These are phyloP conservation scores for Colletotrichum sp. DNA, from an alignment of 2,329 filamentous ascomycete species.

Conservation along the genomic window DNA sequence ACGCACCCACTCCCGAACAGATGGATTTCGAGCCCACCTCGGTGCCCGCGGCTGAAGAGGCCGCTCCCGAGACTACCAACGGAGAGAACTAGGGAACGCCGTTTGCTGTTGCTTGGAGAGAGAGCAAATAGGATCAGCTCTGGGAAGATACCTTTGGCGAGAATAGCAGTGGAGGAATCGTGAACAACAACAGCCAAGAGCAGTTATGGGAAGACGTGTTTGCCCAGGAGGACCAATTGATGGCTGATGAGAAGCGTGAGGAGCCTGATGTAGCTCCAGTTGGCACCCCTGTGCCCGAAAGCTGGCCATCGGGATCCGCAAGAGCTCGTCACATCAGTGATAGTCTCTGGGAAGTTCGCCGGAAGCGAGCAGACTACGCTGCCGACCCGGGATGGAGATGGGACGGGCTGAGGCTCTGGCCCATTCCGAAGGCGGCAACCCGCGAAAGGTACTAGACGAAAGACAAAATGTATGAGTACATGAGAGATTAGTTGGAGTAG, in stretches of 20 bases:
- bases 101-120: not conserved
- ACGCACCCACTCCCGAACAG: constrained; percentile 39
- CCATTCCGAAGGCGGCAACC: not conserved
- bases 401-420: not conserved
- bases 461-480: not conserved
- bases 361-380: not conserved
- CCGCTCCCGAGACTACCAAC: not conserved
- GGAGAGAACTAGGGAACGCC: not conserved
- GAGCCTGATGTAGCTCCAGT: not conserved
- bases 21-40: constrained; percentile 8
- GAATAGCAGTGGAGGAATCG: not conserved
- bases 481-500: not conserved
- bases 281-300: not conserved
- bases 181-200: not conserved
- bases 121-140: not conserved
- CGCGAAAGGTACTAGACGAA: not conserved
- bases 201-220: not conserved
- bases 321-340: not conserved
- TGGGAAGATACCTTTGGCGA: not conserved
- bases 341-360: not conserved
- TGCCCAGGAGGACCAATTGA: not conserved
- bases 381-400: not conserved
- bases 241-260: not conserved
- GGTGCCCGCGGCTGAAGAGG: not conserved
- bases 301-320: not conserved